Conservation (phyloP, 2,329 filamentous ascomycete species). For the Magnaporthiopsis poae region DNA sequence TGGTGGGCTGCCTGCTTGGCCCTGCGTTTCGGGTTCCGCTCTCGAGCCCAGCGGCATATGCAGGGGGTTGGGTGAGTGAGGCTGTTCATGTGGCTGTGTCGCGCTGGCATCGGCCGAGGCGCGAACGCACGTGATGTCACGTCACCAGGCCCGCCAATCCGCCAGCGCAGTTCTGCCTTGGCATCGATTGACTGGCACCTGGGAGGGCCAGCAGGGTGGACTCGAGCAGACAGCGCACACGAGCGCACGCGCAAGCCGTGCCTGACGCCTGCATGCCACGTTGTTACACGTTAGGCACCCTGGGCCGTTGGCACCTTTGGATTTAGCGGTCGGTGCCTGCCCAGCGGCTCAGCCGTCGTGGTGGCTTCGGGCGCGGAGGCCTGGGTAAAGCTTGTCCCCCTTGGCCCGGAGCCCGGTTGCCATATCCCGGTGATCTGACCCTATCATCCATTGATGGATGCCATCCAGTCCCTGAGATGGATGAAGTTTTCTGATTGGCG, state of each 20-base stretch:
- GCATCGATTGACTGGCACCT: not conserved
- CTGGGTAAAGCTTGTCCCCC: not conserved
- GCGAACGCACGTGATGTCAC: not conserved
- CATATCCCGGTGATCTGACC: not conserved
- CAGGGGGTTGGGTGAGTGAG: conserved; percentile 4
- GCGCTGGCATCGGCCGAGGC: not conserved
- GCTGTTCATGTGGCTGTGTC: conserved; percentile 5
- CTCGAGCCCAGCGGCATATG: not conserved
- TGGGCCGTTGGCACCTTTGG: not conserved
- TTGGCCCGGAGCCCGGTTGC: not conserved
- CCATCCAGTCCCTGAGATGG: no score
- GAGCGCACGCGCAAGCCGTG: no score
- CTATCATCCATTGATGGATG: no score
- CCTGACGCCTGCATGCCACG: not conserved
- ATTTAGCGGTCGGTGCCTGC: not conserved
- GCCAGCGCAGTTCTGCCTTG: not conserved
- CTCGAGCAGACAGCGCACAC: no score
- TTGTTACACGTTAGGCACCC: not conserved
- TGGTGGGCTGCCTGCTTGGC: conserved; percentile 4
- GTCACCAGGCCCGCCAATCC: not conserved
- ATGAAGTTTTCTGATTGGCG: no score
- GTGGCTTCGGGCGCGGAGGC: not conserved
- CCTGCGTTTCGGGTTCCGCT: not conserved
- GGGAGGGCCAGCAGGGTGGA: no score
- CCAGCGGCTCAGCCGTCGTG: not conserved